A percentile compares a stretch with the other conserved stretches of the same genome.
phyloP scores from a whole-genome alignment of 352 stramenopile genomes.

The Phytophthora litchii region DNA sequence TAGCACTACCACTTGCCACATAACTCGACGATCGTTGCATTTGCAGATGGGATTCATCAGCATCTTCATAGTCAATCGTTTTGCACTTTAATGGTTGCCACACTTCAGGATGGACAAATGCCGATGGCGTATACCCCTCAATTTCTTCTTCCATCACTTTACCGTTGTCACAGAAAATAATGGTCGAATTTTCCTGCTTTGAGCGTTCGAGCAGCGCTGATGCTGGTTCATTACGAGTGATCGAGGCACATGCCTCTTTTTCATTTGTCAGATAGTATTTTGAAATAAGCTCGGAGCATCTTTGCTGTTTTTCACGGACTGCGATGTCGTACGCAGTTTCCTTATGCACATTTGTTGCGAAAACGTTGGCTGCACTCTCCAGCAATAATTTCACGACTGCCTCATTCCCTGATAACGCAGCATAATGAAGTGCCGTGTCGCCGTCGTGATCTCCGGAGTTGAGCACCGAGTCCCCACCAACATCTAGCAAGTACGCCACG shows the following conservation, averaged over 20 bases:
- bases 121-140: constrained; percentile 18
- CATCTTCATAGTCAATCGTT: constrained; percentile 6
- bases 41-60: constrained; percentile 16
- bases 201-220: constrained; percentile 46
- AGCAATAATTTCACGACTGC: constrained; percentile 73
- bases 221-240: constrained; percentile 50
- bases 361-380: constrained; percentile 77
- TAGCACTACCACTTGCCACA: constrained; percentile 14
- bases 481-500: constrained; percentile 84
- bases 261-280: constrained; percentile 58
- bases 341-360: constrained; percentile 58
- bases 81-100: constrained; percentile 12
- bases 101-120: constrained; percentile 21
- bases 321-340: constrained; percentile 76
- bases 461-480: constrained; percentile 79
- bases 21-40: constrained; percentile 23
- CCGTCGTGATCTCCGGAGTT: constrained; percentile 80
- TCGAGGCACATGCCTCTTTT: constrained; percentile 31
- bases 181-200: constrained; percentile 11
- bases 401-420: constrained; percentile 62
- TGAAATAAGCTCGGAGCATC: constrained; percentile 56
- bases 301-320: constrained; percentile 51
- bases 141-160: constrained; percentile 28
- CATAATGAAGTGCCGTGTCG: constrained; percentile 82
- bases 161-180: constrained; percentile 23